Conservation (phyloP, 2,329 filamentous ascomycete genomes). For the Epichloe scottii region DNA sequence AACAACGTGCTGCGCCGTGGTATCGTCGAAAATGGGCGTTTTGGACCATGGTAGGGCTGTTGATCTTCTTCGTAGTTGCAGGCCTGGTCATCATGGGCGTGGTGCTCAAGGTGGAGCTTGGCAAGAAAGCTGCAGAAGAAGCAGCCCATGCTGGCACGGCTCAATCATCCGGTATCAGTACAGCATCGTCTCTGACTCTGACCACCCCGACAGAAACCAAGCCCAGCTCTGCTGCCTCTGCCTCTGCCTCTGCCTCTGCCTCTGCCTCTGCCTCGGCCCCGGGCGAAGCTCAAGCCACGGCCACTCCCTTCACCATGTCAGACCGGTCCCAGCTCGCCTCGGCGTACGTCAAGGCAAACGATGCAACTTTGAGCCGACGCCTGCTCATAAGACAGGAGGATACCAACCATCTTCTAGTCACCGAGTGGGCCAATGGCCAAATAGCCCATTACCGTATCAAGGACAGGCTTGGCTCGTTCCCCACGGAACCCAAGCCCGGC, state of each 20-base stretch:
- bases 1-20: slow-evolving; percentile 4
- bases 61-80: slow-evolving; percentile 4
- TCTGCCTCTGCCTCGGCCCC: neutral
- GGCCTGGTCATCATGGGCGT: slow-evolving; percentile 8
- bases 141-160: neutral
- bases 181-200: neutral
- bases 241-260: neutral
- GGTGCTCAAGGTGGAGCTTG: slow-evolving; percentile 8
- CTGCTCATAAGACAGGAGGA: slow-evolving; percentile 14
- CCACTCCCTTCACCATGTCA: slow-evolving; percentile 6
- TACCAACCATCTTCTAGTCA: slow-evolving; percentile 9
- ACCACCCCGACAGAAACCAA: neutral
- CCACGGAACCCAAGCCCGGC: slow-evolving; percentile 7
- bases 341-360: slow-evolving; percentile 3
- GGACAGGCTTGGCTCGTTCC: slow-evolving; percentile 5
- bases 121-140: neutral
- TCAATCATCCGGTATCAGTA: neutral
- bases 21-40: slow-evolving; percentile 8
- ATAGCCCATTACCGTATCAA: slow-evolving; percentile 4
- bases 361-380: slow-evolving; percentile 2
- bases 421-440: slow-evolving; percentile 6
- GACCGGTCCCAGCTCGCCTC: slow-evolving; percentile 10
- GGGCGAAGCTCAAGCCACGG: neutral
- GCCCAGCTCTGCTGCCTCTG: neutral
- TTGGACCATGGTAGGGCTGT: slow-evolving; percentile 3